A percentile compares a stretch with the other conserved stretches of the same genome.
phyloP scores from a whole-genome alignment of 331 rosid genomes.

The Quercus phellos region DNA sequence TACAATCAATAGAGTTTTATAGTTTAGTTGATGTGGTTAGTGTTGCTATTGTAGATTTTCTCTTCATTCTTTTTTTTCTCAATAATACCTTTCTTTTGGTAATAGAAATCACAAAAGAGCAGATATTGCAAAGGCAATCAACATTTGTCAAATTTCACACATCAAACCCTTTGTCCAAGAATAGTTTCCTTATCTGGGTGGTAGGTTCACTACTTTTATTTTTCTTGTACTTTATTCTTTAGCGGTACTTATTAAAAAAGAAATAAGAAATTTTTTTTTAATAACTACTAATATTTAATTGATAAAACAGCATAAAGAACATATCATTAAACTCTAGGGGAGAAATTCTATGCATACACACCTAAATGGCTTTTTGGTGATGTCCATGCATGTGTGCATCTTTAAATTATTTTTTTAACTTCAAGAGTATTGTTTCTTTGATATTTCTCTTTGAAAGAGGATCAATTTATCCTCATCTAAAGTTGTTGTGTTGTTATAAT shows the following conservation, averaged over 20 bases:
- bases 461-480: not conserved
- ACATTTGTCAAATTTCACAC: slow-evolving; percentile 65
- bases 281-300: not conserved
- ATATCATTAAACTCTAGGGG: slow-evolving; percentile 2
- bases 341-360: not conserved
- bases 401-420: not conserved
- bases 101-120: slow-evolving; percentile 64
- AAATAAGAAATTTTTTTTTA: not conserved
- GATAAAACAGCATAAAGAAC: slow-evolving; percentile 3
- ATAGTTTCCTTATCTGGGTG: slow-evolving; percentile 64
- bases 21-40: not conserved
- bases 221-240: not conserved
- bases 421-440: not conserved
- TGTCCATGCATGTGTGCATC: not conserved
- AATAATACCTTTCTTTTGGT: not conserved
- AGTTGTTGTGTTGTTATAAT: not conserved
- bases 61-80: not conserved
- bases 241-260: not conserved
- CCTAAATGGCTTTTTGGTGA: not conserved
- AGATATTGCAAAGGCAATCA: slow-evolving; percentile 78
- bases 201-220: slow-evolving; percentile 43
- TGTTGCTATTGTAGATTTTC: not conserved
- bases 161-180: slow-evolving; percentile 56
- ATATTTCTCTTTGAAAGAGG: not conserved
- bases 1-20: not conserved